Evolutionary conservation across 2,329 filamentous ascomycete genomes (phyloP).

Genomic region (Kalmusia sp.): DNA sequence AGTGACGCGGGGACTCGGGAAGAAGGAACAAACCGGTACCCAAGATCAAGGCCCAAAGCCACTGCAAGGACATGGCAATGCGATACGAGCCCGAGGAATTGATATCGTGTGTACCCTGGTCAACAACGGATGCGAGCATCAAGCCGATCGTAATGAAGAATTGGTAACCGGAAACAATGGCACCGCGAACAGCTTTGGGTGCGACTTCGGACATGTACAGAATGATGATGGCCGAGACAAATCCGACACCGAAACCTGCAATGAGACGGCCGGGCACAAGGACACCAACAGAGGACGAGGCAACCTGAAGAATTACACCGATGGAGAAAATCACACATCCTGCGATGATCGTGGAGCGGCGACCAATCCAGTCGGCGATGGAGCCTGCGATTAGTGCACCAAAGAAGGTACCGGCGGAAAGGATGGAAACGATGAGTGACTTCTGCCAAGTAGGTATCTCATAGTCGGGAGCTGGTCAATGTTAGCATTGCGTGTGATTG

Average conservation of each 20-base stretch:
- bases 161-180: conserved; percentile 82
- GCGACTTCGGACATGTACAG: conserved; percentile 86
- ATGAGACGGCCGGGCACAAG: conserved; percentile 49
- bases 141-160: conserved; percentile 84
- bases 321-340: conserved; percentile 45
- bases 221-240: conserved; percentile 52
- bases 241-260: conserved; percentile 49
- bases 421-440: conserved; percentile 79
- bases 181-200: conserved; percentile 75
- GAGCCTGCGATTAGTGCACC: conserved; percentile 76
- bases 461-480: conserved; percentile 60
- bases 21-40: conserved; percentile 75
- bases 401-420: conserved; percentile 82
- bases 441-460: conserved; percentile 59
- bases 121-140: conserved; percentile 75
- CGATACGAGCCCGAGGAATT: conserved; percentile 70
- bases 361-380: conserved; percentile 71
- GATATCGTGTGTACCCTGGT: conserved; percentile 72
- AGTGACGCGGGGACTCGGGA: conserved; percentile 86
- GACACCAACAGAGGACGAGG: conserved; percentile 38
- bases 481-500: conserved; percentile 11
- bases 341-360: conserved; percentile 66
- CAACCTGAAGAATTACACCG: conserved; percentile 48
- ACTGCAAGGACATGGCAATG: conserved; percentile 81
- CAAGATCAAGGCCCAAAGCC: conserved; percentile 80